Percentiles rank a stretch among this genome's conserved stretches.
Evolutionary conservation across 305 asterid species (phyloP).

Genomic region (Vinca major): DNA sequence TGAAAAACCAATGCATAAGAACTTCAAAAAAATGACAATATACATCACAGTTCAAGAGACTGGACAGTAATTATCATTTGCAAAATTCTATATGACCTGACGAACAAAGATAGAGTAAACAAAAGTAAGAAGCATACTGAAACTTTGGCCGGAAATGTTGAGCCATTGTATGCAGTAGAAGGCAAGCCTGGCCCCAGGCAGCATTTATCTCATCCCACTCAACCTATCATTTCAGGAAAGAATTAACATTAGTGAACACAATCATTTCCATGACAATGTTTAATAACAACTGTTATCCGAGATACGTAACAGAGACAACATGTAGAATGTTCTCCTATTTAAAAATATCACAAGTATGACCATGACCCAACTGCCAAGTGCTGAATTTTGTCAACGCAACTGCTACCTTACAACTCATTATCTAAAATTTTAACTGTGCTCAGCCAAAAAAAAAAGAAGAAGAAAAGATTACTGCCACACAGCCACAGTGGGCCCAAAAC

Average conservation of each 20-base stretch:
- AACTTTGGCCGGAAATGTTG: conserved; percentile 89
- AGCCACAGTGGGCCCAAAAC: too few relatives aligned
- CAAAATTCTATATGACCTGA: not conserved
- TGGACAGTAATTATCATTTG: not conserved
- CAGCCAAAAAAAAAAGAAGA: too few relatives aligned
- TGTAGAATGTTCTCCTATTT: not conserved
- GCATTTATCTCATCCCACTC: conserved; percentile 99
- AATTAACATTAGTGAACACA: not conserved
- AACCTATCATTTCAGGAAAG: conserved; percentile 41
- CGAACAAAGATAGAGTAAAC: not conserved
- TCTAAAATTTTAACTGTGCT: too few relatives aligned
- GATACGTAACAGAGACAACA: not conserved
- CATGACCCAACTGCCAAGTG: not conserved
- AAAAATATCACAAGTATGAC: not conserved
- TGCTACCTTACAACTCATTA: too few relatives aligned
- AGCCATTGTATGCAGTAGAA: conserved; percentile 97
- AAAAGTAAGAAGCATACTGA: conserved; percentile 52
- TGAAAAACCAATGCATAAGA: conserved; percentile 35
- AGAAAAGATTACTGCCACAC: too few relatives aligned
- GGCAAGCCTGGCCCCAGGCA: conserved; percentile 99
- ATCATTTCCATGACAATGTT: not conserved
- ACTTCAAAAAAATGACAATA: conserved; percentile 17
- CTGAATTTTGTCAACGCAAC: too few relatives aligned
- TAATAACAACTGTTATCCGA: not conserved
- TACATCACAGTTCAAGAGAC: not conserved